phyloP scores from a whole-genome alignment of 805 yeast species.

The Starmerella vitae region DNA sequence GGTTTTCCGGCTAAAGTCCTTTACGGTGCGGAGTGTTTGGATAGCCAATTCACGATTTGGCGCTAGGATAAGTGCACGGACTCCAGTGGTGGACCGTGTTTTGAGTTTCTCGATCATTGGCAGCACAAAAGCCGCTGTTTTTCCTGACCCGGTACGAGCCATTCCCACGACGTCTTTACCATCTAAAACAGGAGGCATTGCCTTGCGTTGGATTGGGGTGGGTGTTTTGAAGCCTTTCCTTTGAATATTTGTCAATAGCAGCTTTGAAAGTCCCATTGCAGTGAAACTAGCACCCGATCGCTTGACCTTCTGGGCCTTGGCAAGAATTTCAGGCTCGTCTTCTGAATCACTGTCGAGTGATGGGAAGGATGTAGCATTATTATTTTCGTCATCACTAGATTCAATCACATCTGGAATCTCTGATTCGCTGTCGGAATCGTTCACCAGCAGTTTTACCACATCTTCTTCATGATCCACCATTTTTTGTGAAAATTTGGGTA shows the following conservation, averaged over 20 bases:
- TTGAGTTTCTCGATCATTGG: constrained; percentile 58
- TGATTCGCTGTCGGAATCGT: constrained; percentile 1
- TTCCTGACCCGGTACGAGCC: constrained; percentile 99
- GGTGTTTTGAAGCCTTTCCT: constrained; percentile 89
- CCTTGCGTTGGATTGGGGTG: constrained; percentile 93
- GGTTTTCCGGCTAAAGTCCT: constrained; percentile 74
- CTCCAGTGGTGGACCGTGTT: constrained; percentile 34
- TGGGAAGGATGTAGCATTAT: constrained; percentile 26
- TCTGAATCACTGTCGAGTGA: constrained; percentile 32
- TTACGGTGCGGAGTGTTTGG: constrained; percentile 79
- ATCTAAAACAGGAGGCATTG: constrained; percentile 79
- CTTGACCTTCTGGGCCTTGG: constrained; percentile 19
- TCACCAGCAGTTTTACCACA: constrained; percentile 7
- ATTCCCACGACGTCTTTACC: constrained; percentile 93
- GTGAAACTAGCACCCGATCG: constrained; percentile 58
- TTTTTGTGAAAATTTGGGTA: too few species aligned
- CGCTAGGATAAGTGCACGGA: constrained; percentile 74
- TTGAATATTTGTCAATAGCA: constrained; percentile 51
- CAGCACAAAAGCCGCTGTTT: constrained; percentile 89
- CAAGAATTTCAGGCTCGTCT: constrained; percentile 11
- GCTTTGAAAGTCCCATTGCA: constrained; percentile 74
- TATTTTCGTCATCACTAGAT: constrained; percentile 1
- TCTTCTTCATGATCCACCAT: not conserved
- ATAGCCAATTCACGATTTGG: constrained; percentile 95
- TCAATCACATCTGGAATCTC: constrained; percentile 2